Evolutionary conservation across 2,329 filamentous ascomycete genomes (phyloP).

Genomic region (Sclerotinia subarctica): DNA sequence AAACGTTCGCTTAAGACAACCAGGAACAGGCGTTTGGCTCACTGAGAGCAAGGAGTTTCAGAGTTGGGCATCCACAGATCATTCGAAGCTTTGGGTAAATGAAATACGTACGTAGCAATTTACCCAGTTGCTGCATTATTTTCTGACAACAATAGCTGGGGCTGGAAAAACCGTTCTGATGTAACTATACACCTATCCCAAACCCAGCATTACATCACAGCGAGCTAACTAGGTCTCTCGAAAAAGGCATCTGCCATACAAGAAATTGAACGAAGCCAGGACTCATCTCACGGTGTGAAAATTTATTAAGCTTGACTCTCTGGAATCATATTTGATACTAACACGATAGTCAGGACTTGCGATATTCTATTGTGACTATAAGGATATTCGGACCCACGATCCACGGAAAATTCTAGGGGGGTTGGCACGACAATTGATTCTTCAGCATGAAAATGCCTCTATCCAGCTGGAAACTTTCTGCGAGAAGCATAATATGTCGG

Average conservation of each 20-base stretch:
- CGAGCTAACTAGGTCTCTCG: background rate
- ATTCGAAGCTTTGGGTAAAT: constrained; percentile 27
- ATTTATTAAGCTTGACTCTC: constrained; percentile 13
- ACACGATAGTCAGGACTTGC: constrained; percentile 13
- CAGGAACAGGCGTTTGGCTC: constrained; percentile 28
- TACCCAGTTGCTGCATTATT: background rate
- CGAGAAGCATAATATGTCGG: background rate
- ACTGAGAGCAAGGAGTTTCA: constrained; percentile 26
- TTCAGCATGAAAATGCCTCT: constrained; percentile 31
- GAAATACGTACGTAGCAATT: constrained; percentile 25
- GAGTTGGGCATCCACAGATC: constrained; percentile 16
- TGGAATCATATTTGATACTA: constrained; percentile 5
- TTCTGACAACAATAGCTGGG: constrained; percentile 18
- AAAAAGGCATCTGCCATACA: constrained; percentile 20
- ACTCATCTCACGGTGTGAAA: background rate
- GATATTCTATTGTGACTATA: constrained; percentile 20
- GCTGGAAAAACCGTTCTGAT: constrained; percentile 29
- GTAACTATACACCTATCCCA: background rate
- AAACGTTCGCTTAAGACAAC: constrained; percentile 23
- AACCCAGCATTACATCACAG: background rate
- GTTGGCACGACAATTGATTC: constrained; percentile 33
- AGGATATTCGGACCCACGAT: constrained; percentile 14
- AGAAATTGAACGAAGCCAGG: constrained; percentile 6
- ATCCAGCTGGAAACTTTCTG: constrained; percentile 22
- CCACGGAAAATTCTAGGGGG: constrained; percentile 25